Base-by-base conservation (phyloP, 179 eudicot species). In the Silene noctiflora region DNA sequence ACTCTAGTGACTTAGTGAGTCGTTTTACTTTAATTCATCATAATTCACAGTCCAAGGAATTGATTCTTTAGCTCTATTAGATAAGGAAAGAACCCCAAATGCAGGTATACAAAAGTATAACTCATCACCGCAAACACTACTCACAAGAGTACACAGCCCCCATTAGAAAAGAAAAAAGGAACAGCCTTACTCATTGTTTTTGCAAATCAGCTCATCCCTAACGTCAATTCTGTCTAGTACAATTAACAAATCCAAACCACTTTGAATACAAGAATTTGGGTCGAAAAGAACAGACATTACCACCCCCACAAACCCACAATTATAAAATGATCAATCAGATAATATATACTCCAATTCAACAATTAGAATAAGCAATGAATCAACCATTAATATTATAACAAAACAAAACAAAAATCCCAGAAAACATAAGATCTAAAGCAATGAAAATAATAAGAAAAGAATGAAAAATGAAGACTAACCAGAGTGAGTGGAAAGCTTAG, bases 401-500 rank as follows among this genome's bases (percentile, higher is more conserved):
- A 62, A 62, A 24, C 31, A 35, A 35, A 35, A 35, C 42, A 35
- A 35, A 35, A 35, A 35, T 0, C 0, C 42, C 42, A 35, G 65
- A n/a, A 27, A 22, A 62, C 67, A 62, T 8, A 58, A 62, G 67
- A 22, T 13, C 56, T 13, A 61, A 21, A 21, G 31, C 16, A 22
- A 61, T 61, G 29, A 12, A 64, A 64, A 13, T 27, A 14, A 64
- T 64, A 2, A 62, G n/a, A 62, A 7, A 62, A 62, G 39, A 6
- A 62, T 29, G 21, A 66, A 66, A 2, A n/a, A 19, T 51, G 58
- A 21, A 63, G 10, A 74, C 89, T 25, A 63, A 92, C 98, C 96
- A 16, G 96, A 88, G 73, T 94, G 97, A 85, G 97, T 87, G 48
- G 98, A 94, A 42, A 94, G 93, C 75, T 56, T 81, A 8, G 94